Percentiles rank a stretch among this genome's conserved stretches.
phyloP scores from a whole-genome alignment of 805 yeast species.

The Pichia californica region DNA sequence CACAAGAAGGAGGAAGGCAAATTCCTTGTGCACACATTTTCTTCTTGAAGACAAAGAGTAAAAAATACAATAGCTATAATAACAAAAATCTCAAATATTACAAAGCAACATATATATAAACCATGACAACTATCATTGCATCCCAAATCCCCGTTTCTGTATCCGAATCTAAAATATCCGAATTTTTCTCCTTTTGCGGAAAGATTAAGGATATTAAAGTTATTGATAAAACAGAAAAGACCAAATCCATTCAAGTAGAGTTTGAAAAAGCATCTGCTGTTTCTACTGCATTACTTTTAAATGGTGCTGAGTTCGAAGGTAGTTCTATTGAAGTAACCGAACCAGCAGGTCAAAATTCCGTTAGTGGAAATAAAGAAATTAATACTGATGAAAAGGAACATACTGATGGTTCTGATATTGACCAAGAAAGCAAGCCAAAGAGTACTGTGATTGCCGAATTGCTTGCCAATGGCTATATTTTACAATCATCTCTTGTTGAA shows the following conservation, averaged over 20 bases:
- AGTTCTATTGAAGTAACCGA: conserved; percentile 40
- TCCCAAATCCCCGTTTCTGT: conserved; percentile 48
- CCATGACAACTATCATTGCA: conserved; percentile 41
- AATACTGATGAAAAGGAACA: conserved; percentile 14
- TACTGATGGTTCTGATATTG: conserved; percentile 32
- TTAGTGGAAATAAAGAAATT: conserved; percentile 10
- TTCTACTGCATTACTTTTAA: conserved; percentile 60
- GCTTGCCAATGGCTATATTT: conserved; percentile 63
- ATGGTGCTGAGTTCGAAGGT: conserved; percentile 70
- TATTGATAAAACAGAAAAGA: conserved; percentile 26
- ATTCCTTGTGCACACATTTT: too few relatives aligned
- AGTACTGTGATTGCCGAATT: conserved; percentile 70
- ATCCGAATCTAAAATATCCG: conserved; percentile 44
- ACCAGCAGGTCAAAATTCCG: conserved; percentile 4
- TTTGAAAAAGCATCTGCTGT: conserved; percentile 58
- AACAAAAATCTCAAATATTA: too few relatives aligned
- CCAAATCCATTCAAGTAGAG: conserved; percentile 39
- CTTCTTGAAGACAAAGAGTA: too few relatives aligned
- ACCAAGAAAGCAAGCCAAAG: conserved; percentile 75
- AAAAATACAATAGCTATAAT: too few relatives aligned
- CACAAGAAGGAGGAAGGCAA: too few relatives aligned
- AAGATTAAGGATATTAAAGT: conserved; percentile 34
- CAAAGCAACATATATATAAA: too few relatives aligned
- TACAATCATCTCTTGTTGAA: conserved; percentile 55
- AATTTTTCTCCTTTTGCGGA: conserved; percentile 76